Conservation (phyloP, 306 rosid species). For the Leucaena leucocephala region DNA sequence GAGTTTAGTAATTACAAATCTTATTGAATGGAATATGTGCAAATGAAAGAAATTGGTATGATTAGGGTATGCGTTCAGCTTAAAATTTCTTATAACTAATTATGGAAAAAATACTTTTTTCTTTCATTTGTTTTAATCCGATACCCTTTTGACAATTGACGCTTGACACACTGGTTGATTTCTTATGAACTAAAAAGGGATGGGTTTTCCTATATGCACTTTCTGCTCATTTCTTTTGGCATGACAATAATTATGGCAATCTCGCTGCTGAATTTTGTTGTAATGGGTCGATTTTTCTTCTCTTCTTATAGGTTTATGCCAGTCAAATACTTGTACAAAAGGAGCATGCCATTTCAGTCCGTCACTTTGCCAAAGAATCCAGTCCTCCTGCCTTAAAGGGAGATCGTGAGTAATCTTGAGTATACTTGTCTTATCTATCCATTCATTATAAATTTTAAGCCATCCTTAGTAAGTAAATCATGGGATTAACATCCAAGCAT, state of each 20-base stretch:
- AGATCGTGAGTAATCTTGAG: slow-evolving; percentile 64
- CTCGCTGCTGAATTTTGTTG: not conserved
- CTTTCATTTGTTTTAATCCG: not conserved
- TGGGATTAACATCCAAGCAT: not conserved
- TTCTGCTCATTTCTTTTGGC: not conserved
- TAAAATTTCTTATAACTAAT: not conserved
- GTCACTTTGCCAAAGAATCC: slow-evolving; percentile 77
- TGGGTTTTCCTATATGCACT: not conserved
- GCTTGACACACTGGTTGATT: not conserved
- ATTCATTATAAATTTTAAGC: not conserved
- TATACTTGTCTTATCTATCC: slow-evolving; percentile 21
- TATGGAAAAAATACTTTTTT: not conserved
- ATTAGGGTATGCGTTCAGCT: not conserved
- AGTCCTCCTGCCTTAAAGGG: slow-evolving; percentile 75
- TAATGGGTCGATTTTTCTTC: not conserved
- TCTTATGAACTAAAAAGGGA: not conserved
- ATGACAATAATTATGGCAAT: not conserved
- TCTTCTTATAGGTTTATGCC: slow-evolving; percentile 57
- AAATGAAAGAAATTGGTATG: not conserved
- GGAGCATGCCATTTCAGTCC: slow-evolving; percentile 70
- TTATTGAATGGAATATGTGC: not conserved
- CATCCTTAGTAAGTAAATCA: not conserved
- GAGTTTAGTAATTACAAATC: not conserved
- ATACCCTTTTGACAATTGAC: not conserved
- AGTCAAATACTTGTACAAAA: slow-evolving; percentile 63